Conservation (phyloP, 176 grass and related monocot genomes). For the Avena eriantha region DNA sequence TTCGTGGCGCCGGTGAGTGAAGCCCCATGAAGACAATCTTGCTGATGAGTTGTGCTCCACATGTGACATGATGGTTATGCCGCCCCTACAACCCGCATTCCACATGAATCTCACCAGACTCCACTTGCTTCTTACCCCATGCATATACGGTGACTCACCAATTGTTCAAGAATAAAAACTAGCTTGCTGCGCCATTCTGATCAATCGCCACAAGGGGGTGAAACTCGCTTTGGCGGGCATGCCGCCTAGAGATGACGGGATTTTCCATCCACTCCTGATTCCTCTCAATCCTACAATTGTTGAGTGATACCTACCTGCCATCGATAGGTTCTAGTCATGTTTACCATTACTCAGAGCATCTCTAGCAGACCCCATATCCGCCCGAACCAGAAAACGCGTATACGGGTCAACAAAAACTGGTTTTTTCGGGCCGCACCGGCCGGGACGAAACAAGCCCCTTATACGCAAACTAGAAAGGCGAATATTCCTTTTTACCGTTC, state of each 20-base stretch:
- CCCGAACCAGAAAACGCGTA: no score
- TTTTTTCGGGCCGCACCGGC: no score
- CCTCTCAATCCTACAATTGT: background rate
- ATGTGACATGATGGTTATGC: slow-evolving; percentile 46
- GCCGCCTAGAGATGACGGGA: no score
- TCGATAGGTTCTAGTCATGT: no score
- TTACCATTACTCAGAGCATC: background rate
- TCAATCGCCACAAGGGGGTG: slow-evolving; percentile 58
- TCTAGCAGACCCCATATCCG: no score
- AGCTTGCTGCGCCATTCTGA: slow-evolving; percentile 53
- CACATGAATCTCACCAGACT: slow-evolving; percentile 52
- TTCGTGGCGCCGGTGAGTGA: background rate
- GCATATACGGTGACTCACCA: slow-evolving; percentile 74
- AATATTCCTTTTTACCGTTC: no score
- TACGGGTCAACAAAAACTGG: no score
- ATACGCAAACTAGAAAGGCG: no score
- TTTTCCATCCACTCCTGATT: background rate
- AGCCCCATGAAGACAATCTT: slow-evolving; percentile 70
- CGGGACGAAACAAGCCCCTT: no score
- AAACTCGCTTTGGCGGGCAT: slow-evolving; percentile 11
- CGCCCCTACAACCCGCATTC: background rate
- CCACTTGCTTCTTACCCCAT: slow-evolving; percentile 29
- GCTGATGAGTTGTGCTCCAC: slow-evolving; percentile 54
- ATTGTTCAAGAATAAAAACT: slow-evolving; percentile 54
- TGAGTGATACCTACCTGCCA: background rate